phyloP scores from a whole-genome alignment of 805 yeast genomes.

The Saturnispora hagleri region DNA sequence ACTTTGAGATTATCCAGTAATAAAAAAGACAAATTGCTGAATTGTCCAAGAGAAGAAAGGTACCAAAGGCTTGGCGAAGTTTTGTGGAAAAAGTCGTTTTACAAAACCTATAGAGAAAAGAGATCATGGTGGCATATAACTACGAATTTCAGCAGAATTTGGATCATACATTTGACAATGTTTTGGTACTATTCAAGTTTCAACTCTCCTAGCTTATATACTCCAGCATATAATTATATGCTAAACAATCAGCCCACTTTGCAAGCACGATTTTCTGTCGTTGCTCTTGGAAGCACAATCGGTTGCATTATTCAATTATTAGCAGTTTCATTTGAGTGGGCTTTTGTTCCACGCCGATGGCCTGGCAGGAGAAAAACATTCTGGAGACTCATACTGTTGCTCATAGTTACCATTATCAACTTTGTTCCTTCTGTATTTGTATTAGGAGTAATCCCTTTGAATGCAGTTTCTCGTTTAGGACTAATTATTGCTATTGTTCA shows the following conservation, averaged over 20 bases:
- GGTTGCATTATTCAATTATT: slow-evolving; percentile 33
- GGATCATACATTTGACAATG: slow-evolving; percentile 42
- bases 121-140: slow-evolving; percentile 43
- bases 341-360: slow-evolving; percentile 40
- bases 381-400: slow-evolving; percentile 28
- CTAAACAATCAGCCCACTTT: slow-evolving; percentile 37
- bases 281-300: slow-evolving; percentile 38
- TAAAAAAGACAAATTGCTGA: slow-evolving; percentile 28
- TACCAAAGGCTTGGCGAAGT: slow-evolving; percentile 27
- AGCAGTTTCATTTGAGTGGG: slow-evolving; percentile 35
- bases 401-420: slow-evolving; percentile 27
- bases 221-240: slow-evolving; percentile 32
- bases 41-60: slow-evolving; percentile 25
- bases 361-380: slow-evolving; percentile 35
- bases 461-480: slow-evolving; percentile 29
- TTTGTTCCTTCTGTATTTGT: slow-evolving; percentile 35
- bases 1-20: slow-evolving; percentile 23
- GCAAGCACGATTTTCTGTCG: slow-evolving; percentile 35
- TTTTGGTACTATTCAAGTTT: slow-evolving; percentile 46
- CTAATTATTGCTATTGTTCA: slow-evolving; percentile 33
- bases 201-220: slow-evolving; percentile 42
- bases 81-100: slow-evolving; percentile 34
- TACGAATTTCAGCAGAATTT: slow-evolving; percentile 41
- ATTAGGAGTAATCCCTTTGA: slow-evolving; percentile 29
- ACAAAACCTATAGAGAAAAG: slow-evolving; percentile 39